Percentiles rank a stretch among this genome's conserved stretches.
These are phyloP conservation scores for Sporothrix curviconia DNA, from an alignment of 2,329 filamentous ascomycete species.

Conservation along the genomic window DNA sequence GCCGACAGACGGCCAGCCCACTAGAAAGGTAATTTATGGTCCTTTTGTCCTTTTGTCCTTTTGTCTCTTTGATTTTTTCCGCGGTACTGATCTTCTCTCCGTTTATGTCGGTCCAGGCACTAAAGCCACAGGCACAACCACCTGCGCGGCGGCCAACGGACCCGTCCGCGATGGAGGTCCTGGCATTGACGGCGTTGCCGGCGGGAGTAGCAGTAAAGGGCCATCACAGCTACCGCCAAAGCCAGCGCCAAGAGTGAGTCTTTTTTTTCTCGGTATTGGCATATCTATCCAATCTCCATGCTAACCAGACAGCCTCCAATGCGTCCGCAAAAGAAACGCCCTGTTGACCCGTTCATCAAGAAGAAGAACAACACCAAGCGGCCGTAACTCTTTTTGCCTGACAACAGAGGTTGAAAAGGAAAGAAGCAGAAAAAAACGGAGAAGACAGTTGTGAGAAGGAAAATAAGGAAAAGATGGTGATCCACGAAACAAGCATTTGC, in stretches of 20 bases:
- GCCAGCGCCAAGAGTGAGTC: conserved; percentile 6
- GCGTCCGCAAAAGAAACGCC: conserved; percentile 31
- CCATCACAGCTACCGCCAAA: conserved; percentile 6
- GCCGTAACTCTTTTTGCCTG: neutral
- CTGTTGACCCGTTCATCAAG: conserved; percentile 41
- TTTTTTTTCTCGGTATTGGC: neutral
- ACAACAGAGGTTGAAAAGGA: neutral
- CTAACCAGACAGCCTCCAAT: conserved; percentile 9
- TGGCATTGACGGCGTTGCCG: conserved; percentile 33
- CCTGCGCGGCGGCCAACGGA: conserved; percentile 31
- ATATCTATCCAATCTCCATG: neutral
- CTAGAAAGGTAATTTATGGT: conserved; percentile 37
- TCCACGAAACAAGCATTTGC: too few relatives aligned
- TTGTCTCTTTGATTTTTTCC: neutral
- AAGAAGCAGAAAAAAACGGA: too few relatives aligned
- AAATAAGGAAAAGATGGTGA: too few relatives aligned
- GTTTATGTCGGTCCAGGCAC: neutral
- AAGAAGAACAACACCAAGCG: conserved; percentile 16
- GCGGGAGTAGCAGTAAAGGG: neutral
- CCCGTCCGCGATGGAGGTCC: conserved; percentile 46
- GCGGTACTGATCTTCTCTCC: neutral
- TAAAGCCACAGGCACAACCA: conserved; percentile 12
- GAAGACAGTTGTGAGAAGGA: too few relatives aligned
- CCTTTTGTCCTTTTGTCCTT: neutral
- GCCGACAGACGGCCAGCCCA: conserved; percentile 22